Evolutionary conservation across 805 yeast species (phyloP).

Genomic region (Kuraishia capsulata): DNA sequence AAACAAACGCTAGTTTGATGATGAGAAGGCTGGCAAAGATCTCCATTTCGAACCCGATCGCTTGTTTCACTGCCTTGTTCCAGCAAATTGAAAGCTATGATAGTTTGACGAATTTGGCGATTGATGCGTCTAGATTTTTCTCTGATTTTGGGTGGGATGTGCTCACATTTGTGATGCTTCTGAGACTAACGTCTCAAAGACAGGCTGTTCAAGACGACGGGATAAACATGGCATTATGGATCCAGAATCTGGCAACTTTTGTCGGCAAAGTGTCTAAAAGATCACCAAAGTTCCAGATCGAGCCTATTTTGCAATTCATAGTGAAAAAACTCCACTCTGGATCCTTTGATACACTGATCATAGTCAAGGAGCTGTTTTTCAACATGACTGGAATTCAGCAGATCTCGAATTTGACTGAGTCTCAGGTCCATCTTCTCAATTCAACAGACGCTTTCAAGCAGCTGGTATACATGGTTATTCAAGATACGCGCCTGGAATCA

Average conservation of each 20-base stretch:
- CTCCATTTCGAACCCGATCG: constrained; percentile 69
- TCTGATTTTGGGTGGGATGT: constrained; percentile 80
- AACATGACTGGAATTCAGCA: constrained; percentile 77
- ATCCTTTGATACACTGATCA: constrained; percentile 50
- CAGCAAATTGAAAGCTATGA: constrained; percentile 88
- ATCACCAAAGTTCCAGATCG: constrained; percentile 45
- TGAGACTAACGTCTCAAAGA: constrained; percentile 64
- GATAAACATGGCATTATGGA: constrained; percentile 73
- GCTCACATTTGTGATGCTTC: constrained; percentile 61
- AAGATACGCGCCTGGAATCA: constrained; percentile 45
- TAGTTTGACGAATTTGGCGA: constrained; percentile 70
- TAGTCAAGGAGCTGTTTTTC: constrained; percentile 57
- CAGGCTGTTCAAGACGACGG: constrained; percentile 69
- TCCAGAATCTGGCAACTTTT: constrained; percentile 72
- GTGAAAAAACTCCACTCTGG: constrained; percentile 54
- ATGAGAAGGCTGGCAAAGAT: constrained; percentile 66
- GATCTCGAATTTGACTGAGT: constrained; percentile 53
- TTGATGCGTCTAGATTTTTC: constrained; percentile 69
- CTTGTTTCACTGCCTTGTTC: constrained; percentile 61
- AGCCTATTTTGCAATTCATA: constrained; percentile 51
- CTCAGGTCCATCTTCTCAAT: constrained; percentile 57
- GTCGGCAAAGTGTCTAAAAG: constrained; percentile 61
- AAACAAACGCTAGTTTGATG: constrained; percentile 65
- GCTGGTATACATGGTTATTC: constrained; percentile 47
- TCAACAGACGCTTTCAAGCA: constrained; percentile 51